Evolutionary conservation across 768 basidiomycete species (phyloP), one percentile per base, ranked within the genome.

Genomic region (Suillus luteus): DNA sequence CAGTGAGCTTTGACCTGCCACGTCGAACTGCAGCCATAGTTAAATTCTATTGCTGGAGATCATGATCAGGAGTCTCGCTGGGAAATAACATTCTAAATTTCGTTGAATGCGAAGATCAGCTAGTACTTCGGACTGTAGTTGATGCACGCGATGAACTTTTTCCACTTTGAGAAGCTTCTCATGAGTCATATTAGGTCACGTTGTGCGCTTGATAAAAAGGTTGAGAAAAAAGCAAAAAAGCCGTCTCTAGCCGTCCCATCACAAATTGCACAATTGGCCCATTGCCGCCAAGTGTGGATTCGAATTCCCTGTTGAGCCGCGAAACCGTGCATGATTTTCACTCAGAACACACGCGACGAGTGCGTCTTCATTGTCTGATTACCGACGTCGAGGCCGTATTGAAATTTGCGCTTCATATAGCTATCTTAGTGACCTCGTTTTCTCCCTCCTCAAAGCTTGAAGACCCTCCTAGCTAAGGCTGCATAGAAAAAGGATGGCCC

Each of bases 341-440:
- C 75, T 61, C 67, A 73, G 55, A 73, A 49, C 55, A 76, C 73
- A 6, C 75, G 73, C 67, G 75, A 75, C 75, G 75, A 75, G 73
- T 74, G 62, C 67, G 75, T 75, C 31, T 38, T 22, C n/a, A 15
- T 6, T 24, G 0, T 60, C 14, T 43, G 10, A 51, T 55, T n/a
- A 11, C 49, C 11, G 40, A 41, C n/a, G 55, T 44, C 22, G 48
- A 14, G 22, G 5, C 31, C 5, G 1, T 51, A 33, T 54, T 57
- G 9, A 46, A 46, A 55, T 60, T 40, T 15, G 27, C 43, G 33
- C 10, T 51, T 14, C 33, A 62, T 40, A 27, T 43, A 74, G 73
- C 35, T 74, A 74, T 33, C 73, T 74, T 55, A 76, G 73, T 44
- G 73, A 74, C 55, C 71, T 73, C 55, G 70, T 76, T 15, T 75